A percentile compares a stretch with the other conserved stretches of the same genome.
These are phyloP conservation scores for Lophiostoma macrostomum DNA, from an alignment of 495 filamentous ascomycete genomes.

Conservation along the genomic window DNA sequence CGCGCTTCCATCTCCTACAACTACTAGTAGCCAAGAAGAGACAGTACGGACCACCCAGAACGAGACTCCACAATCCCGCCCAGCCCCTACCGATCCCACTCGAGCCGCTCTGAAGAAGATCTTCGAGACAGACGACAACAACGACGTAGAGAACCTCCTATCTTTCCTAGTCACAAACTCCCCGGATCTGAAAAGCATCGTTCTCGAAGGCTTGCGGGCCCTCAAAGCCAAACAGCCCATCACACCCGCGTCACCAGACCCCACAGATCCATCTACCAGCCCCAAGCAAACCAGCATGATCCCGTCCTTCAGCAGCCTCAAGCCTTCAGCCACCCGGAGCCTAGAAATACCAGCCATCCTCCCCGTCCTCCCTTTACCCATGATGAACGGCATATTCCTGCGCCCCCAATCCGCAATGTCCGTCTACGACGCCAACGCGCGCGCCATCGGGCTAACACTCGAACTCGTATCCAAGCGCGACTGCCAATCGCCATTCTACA, in stretches of 20 bases:
- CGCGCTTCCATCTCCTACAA: no score
- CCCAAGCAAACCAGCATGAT: neutral
- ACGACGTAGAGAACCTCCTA: neutral
- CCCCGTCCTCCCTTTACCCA: neutral
- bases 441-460: neutral
- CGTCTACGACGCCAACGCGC: neutral
- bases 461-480: neutral
- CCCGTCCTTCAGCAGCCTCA: neutral
- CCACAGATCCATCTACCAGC: no score
- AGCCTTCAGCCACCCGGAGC: neutral
- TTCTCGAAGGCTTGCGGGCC: neutral
- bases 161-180: neutral
- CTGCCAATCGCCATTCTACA: constrained; percentile 6
- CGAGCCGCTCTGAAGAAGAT: no score
- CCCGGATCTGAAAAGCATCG: neutral
- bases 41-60: neutral
- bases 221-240: no score
- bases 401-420: neutral
- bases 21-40: no score
- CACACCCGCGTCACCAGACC: no score
- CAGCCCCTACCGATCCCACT: neutral
- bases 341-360: neutral
- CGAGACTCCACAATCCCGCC: neutral
- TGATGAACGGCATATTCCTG: neutral
- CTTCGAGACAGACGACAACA: neutral